A percentile compares a stretch with the other conserved stretches of the same genome.
These are phyloP conservation scores for Colletotrichum sp. DNA, from an alignment of 2,329 filamentous ascomycete species.

Conservation along the genomic window DNA sequence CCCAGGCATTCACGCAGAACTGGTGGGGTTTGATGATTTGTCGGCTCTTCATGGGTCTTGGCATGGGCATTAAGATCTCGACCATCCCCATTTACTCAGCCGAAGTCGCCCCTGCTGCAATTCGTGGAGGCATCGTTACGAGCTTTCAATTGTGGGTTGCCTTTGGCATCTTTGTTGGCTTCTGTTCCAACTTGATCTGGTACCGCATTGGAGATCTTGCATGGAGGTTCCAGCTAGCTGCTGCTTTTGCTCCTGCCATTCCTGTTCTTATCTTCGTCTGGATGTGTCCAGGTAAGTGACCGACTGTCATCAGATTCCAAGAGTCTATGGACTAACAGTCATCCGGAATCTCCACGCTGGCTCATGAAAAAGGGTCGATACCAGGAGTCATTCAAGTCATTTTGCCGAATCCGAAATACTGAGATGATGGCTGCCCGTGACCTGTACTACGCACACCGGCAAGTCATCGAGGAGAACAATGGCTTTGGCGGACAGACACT, in stretches of 20 bases:
- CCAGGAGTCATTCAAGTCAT: slow-evolving; percentile 61
- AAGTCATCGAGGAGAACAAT: slow-evolving; percentile 46
- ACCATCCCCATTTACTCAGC: slow-evolving; percentile 77
- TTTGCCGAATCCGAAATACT: slow-evolving; percentile 55
- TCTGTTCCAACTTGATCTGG: slow-evolving; percentile 63
- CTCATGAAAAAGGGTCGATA: slow-evolving; percentile 69
- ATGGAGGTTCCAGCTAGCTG: slow-evolving; percentile 67
- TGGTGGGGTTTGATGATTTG: slow-evolving; percentile 56
- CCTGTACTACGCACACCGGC: slow-evolving; percentile 51
- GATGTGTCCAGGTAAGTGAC: slow-evolving; percentile 53
- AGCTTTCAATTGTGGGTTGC: slow-evolving; percentile 71
- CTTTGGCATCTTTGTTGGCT: slow-evolving; percentile 58
- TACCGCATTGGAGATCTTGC: slow-evolving; percentile 53
- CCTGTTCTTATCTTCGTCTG: slow-evolving; percentile 60
- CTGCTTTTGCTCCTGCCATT: slow-evolving; percentile 65
- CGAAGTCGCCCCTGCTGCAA: slow-evolving; percentile 70
- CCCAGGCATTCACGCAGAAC: slow-evolving; percentile 54
- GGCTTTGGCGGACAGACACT: slow-evolving; percentile 43
- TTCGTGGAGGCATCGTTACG: slow-evolving; percentile 82
- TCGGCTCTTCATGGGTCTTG: slow-evolving; percentile 66
- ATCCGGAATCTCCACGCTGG: slow-evolving; percentile 64
- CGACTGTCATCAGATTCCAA: accelerated
- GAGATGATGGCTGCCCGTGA: slow-evolving; percentile 64
- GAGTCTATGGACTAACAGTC: background rate
- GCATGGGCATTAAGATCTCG: slow-evolving; percentile 71